A percentile compares a stretch with the other conserved stretches of the same genome.
Conservation (phyloP, 768 basidiomycete species). For the Hemileccinum impolitum region DNA sequence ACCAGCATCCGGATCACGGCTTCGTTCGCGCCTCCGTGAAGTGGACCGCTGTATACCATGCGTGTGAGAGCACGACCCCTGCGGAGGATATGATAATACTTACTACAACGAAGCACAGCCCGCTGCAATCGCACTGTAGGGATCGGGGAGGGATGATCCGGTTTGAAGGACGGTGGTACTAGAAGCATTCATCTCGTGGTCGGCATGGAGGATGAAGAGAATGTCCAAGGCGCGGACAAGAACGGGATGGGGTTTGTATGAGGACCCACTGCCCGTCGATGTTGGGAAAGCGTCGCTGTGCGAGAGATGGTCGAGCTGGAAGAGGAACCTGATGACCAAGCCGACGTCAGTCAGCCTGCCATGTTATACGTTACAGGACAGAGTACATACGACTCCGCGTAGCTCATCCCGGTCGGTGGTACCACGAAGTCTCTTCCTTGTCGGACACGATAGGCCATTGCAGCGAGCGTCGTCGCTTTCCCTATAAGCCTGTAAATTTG, state of each 20-base stretch:
- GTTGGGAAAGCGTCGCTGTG: slow-evolving; percentile 29
- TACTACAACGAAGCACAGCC: slow-evolving; percentile 88
- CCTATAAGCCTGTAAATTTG: slow-evolving; percentile 88
- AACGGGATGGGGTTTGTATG: slow-evolving; percentile 76
- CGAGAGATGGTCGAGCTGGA: slow-evolving; percentile 80
- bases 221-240: slow-evolving; percentile 86
- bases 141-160: slow-evolving; percentile 86
- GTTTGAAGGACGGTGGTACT: slow-evolving; percentile 86
- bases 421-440: slow-evolving; percentile 87
- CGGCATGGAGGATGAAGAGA: slow-evolving; percentile 84
- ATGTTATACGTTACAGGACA: background rate
- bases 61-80: background rate
- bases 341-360: background rate
- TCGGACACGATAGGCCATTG: slow-evolving; percentile 93
- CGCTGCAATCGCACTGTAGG: slow-evolving; percentile 84
- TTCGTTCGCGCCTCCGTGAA: slow-evolving; percentile 80
- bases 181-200: slow-evolving; percentile 88
- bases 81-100: slow-evolving; percentile 27
- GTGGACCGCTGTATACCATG: slow-evolving; percentile 23
- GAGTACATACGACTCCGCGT: slow-evolving; percentile 68
- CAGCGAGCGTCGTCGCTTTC: slow-evolving; percentile 85
- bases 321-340: slow-evolving; percentile 60
- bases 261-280: slow-evolving; percentile 46
- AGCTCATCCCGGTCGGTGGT: slow-evolving; percentile 78
- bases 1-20: slow-evolving; percentile 93